phyloP scores from a whole-genome alignment of 306 rosid species.

The Citrullus mucosospermus region DNA sequence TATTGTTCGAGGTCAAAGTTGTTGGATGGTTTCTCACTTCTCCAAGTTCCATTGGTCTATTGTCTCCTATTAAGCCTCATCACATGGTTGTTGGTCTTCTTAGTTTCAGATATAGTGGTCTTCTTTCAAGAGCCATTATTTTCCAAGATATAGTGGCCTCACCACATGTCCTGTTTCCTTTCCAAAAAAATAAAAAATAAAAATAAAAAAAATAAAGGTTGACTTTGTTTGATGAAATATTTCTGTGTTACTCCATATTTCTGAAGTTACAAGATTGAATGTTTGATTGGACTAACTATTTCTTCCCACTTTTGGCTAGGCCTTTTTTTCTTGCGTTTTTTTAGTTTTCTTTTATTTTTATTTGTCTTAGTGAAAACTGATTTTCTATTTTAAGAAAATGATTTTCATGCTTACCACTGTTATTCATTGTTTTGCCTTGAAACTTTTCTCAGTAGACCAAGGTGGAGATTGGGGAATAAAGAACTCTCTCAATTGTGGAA shows the following conservation, averaged over 20 bases:
- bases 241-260: not conserved
- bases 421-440: not conserved
- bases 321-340: not conserved
- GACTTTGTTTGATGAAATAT: not conserved
- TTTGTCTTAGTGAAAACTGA: not conserved
- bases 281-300: not conserved
- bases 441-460: slow-evolving; percentile 52
- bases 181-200: too few species aligned
- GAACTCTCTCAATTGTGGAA: slow-evolving; percentile 96
- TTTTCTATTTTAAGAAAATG: not conserved
- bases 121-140: too few species aligned
- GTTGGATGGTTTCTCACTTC: too few species aligned
- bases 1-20: not conserved
- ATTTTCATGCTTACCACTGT: not conserved
- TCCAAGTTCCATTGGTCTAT: too few species aligned
- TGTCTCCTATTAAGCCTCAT: too few species aligned
- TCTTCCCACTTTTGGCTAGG: not conserved
- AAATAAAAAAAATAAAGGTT: too few species aligned
- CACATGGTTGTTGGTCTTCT: too few species aligned
- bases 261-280: not conserved
- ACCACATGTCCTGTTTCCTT: too few species aligned
- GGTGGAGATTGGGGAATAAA: slow-evolving; percentile 94
- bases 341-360: not conserved
- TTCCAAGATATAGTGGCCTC: too few species aligned
- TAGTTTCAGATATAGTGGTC: too few species aligned